Evolutionary conservation across 495 filamentous ascomycete species (phyloP), one percentile per base, ranked within the genome.

Genomic region (Talaromyces borbonicus): DNA sequence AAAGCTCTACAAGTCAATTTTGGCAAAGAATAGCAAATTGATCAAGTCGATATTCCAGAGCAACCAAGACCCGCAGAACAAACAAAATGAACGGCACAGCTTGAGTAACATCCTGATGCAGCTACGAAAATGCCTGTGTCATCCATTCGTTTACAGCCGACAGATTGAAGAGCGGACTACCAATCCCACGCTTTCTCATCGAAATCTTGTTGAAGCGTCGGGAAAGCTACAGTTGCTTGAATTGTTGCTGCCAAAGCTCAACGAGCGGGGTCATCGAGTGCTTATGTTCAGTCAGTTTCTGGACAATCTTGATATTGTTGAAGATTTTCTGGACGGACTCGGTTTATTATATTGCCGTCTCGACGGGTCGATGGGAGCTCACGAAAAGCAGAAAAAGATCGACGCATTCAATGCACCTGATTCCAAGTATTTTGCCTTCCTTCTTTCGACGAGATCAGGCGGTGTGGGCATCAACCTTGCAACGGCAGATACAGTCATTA

Each of bases 381-480:
- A 93, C 29, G 76, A 95, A 56, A 97, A 95, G 59, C 92, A 99
- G 56, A 86, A 85, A 56, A 77, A 84, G 8, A 99, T 99, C 39
- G 92, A 99, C 61, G 75, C 78, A 8, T 99, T 85, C 66, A 99
- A 99, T 59, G 86, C 81, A 2, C 83, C 87, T 0, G 70, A 83
- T 32, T 95, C 90, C 1, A 68, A 78, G 1, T 66, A 87, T 7
- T 97, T 97, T 55, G 87, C 81, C 0, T 96, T 99, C 62, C 65
- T 97, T 16, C 73, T 99, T 0, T 95, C 89, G 0, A 99, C 92
- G 12, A 81, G 92, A 49, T 89, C 92, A 5, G 92, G 92, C 29
- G 92, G 92, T 41, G 90, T 97, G 1, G 92, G 92, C 12, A 99
- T 99, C 67, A 99, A 99, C 56, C 76, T 99, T 37, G 92, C 93